These are phyloP conservation scores for Globisporangium carolinianum DNA, from an alignment of 352 stramenopile species.

Conservation along the genomic window DNA sequence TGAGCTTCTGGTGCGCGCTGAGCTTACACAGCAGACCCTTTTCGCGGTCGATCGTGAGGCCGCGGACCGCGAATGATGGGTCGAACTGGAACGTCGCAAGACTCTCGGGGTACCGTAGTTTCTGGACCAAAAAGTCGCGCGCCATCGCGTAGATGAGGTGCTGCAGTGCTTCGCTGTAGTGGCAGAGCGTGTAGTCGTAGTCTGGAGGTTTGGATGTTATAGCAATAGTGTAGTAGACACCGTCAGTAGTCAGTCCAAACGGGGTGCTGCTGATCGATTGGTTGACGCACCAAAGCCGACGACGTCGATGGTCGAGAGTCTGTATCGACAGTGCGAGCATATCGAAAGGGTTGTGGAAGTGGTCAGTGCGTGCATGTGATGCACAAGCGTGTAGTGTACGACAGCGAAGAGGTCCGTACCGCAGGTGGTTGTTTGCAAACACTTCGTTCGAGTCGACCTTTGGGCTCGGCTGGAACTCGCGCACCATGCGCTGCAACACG, in stretches of 20 bases:
- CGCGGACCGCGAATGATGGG: conserved; percentile 88
- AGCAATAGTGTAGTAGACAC: no score
- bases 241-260: no score
- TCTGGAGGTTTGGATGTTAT: conserved; percentile 28
- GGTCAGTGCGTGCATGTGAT: background rate
- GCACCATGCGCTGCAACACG: conserved; percentile 23
- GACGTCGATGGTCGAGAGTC: conserved; percentile 60
- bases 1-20: conserved; percentile 91
- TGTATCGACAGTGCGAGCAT: conserved; percentile 2
- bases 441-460: conserved; percentile 46
- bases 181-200: conserved; percentile 93
- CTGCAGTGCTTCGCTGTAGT: conserved; percentile 89
- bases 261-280: no score
- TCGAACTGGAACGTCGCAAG: conserved; percentile 80
- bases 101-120: conserved; percentile 80
- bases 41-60: conserved; percentile 90
- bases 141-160: conserved; percentile 92
- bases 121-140: conserved; percentile 77
- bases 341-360: background rate
- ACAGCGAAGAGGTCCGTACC: conserved; percentile 14
- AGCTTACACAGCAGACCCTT: conserved; percentile 92
- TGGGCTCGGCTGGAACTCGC: conserved; percentile 33
- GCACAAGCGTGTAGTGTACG: background rate
- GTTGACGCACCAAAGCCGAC: conserved; percentile 48
- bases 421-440: conserved; percentile 70